Base-by-base conservation (phyloP, 805 yeast genomes). In the Starmerella bombi region DNA sequence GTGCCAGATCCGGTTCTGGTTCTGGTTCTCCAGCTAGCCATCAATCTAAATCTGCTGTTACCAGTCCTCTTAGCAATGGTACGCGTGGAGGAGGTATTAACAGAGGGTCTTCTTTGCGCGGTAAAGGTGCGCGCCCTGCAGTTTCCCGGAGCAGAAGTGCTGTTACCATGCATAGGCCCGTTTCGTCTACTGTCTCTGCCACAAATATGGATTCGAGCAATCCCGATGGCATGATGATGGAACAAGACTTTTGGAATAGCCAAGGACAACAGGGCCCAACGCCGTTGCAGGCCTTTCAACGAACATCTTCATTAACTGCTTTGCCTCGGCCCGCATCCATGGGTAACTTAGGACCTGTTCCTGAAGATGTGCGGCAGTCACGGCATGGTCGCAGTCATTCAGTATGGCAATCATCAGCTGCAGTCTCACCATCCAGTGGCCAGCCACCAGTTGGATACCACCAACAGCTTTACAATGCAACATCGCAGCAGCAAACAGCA, bases 401-500 rank as follows among this genome's bases (percentile, higher is more conserved):
- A n/a, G n/a, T n/a, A n/a, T n/a, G n/a, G n/a, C n/a, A n/a, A n/a
- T n/a, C n/a, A n/a, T n/a, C n/a, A n/a, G n/a, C n/a, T n/a, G n/a
- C n/a, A n/a, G n/a, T n/a, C n/a, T 28, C 31, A 6, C 31, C 31
- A 12, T 10, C 17, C n/a, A 15, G 31, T 28, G 7, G 15, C 8
- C 7, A 28, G 7, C 6, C 31, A 8, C 15, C 17, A 28, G n/a
- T 15, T 15, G 25, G 42, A 12, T 39, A 39, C 21, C 42, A 39
- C 34, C 42, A 39, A 39, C 42, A 39, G 30, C 17, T 39, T 6
- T 34, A 33, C 27, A 39, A 29, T 27, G 22, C 7, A 15, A 3
- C 35, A 18, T 14, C 30, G 22, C 41, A 23, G 37, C 23, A 5
- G 34, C 39, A 28, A n/a, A 10, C 28, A 18, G 25, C 27, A 8